Conservation (phyloP, 192 early-diverging fungal genomes). For the Entomortierella beljakovae region DNA sequence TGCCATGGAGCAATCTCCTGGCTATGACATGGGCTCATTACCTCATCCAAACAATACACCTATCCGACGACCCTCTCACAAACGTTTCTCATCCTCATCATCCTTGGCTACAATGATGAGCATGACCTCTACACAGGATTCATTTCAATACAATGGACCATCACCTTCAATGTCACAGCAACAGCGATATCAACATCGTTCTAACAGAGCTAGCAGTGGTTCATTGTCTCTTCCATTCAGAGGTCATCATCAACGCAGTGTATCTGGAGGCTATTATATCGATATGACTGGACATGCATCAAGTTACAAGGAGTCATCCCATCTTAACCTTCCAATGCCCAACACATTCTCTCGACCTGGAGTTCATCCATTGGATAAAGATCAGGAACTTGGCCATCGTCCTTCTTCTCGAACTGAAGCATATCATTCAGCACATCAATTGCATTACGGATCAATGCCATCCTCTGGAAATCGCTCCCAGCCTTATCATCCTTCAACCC, state of each 20-base stretch:
- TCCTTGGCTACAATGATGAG: constrained; percentile 25
- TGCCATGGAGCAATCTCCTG: constrained; percentile 15
- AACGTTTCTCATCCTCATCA: constrained; percentile 43
- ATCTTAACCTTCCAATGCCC: background rate
- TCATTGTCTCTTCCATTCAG: constrained; percentile 18
- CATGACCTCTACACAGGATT: constrained; percentile 7
- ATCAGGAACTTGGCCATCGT: constrained; percentile 10
- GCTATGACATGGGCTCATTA: constrained; percentile 2
- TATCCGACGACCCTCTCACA: constrained; percentile 19
- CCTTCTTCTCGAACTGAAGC: constrained; percentile 1
- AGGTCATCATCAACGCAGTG: constrained; percentile 39
- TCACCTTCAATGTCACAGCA: constrained; percentile 20
- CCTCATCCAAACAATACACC: background rate
- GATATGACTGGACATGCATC: constrained; percentile 29
- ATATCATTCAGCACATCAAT: background rate
- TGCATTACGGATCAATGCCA: constrained; percentile 8
- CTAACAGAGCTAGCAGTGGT: constrained; percentile 22
- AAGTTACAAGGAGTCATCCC: constrained; percentile 6
- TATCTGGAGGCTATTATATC: constrained; percentile 34
- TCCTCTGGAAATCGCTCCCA: background rate
- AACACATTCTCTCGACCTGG: constrained; percentile 20
- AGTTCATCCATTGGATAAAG: constrained; percentile 34
- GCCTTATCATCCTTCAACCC: constrained; percentile 1
- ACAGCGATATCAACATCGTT: constrained; percentile 1
- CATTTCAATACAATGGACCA: constrained; percentile 5